Base-by-base conservation (phyloP, 345 rosid species). In the Pistacia integerrima region DNA sequence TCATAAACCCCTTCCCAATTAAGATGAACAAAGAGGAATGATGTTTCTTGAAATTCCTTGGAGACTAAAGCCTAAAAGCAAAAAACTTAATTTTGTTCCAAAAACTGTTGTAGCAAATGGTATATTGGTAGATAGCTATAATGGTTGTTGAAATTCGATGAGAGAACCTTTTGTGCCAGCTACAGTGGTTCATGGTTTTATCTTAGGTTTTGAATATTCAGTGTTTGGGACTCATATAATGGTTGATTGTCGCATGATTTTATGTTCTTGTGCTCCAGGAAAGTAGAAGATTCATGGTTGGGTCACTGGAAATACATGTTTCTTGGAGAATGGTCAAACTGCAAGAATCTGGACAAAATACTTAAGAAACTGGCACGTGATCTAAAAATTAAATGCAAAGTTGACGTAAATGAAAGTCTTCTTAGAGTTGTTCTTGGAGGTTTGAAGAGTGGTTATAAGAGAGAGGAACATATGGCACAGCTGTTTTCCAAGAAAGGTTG, bases 271-370 rank as follows among this genome's bases (percentile, higher is more conserved):
- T 86, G 72, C 69, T 73, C 49, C 81, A 92, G 98, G 86, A 85
- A 84, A 76, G 74, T 92, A 62, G 98, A 96, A 90, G 97, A 89
- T 73, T 81, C 86, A 67, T 93, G 98, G 99, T 85, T 93, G 67
- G 99, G 99, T 67, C 84, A 93, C 25, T 93, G 93, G 98, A 90
- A 88, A 74, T 85, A 68, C 78, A 64, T 90, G 81, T 91, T 96
- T 81, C 82, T 90, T 9, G 94, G 97, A 84, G 90, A 90, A 75
- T 80, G 76, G 79, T 65, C 85, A 57, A 82, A 87, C 81, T 75
- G 79, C 78, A 77, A 82, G 68, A 79, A 59, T 69, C 74, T 89
- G 52, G 89, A 85, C 58, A 14, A 84, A 13, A 75, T 84, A 64
- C 88, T 77, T 68, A 91, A 86, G 80, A 92, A 84, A 72, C 77